A percentile compares a stretch with the other conserved stretches of the same genome.
Conservation (phyloP, 2,329 filamentous ascomycete species). For the Westerdykella ornata region DNA sequence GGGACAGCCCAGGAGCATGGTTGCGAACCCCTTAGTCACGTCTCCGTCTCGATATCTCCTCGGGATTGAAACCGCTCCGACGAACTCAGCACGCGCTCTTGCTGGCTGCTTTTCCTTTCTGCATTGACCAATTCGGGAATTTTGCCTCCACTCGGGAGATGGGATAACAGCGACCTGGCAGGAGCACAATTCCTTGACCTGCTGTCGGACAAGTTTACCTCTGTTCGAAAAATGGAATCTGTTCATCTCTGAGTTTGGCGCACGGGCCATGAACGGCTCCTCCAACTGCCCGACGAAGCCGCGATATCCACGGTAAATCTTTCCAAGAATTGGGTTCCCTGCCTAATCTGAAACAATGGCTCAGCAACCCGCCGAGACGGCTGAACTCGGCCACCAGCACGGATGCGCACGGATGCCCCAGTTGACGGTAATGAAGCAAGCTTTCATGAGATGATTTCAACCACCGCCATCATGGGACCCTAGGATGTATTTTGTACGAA, state of each 20-base stretch:
- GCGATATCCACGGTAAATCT: slow-evolving; percentile 24
- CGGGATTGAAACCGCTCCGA: too few species aligned
- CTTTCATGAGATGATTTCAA: slow-evolving; percentile 32
- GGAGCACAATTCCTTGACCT: too few species aligned
- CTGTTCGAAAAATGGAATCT: not conserved
- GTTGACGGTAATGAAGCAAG: too few species aligned
- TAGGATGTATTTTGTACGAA: too few species aligned
- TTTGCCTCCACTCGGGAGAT: too few species aligned
- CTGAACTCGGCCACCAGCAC: slow-evolving; percentile 33
- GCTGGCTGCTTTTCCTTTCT: too few species aligned
- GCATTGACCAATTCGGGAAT: too few species aligned
- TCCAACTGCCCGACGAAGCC: slow-evolving; percentile 9
- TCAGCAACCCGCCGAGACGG: slow-evolving; percentile 13
- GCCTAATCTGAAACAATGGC: slow-evolving; percentile 33
- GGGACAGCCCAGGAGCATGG: slow-evolving; percentile 67
- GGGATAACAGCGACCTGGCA: too few species aligned
- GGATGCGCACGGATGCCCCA: slow-evolving; percentile 42
- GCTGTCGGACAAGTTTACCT: too few species aligned
- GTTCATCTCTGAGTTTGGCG: too few species aligned
- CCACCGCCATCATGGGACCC: slow-evolving; percentile 10
- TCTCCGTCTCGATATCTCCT: not conserved
- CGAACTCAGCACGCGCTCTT: too few species aligned
- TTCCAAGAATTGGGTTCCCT: slow-evolving; percentile 11
- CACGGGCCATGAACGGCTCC: too few species aligned
- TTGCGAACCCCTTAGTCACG: slow-evolving; percentile 33